Evolutionary conservation across 352 stramenopile genomes (phyloP), one percentile per base, ranked within the genome.

Genomic region (Phytophthora hybrid): DNA sequence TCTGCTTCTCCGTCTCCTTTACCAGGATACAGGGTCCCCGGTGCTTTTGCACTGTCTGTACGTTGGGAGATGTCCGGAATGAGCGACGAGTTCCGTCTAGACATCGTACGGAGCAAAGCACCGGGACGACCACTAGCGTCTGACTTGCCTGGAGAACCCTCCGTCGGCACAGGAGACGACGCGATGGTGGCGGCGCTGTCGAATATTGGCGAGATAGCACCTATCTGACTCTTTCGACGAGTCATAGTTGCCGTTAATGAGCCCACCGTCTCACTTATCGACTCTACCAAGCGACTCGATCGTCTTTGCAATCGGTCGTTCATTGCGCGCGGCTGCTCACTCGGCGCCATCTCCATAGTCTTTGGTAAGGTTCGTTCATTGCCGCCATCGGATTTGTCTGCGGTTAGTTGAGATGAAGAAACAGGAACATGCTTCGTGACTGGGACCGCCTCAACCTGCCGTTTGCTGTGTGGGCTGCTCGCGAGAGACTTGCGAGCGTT

Each of bases 401-500:
- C 47, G 18, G 2, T 46, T 16, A 23, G 58, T 41, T 10, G 34
- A 56, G 51, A 53, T 46, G 32, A 53, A 53, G 41, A 10, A 23
- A 71, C 19, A n/a, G 58, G 44, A 23, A 60, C 14, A 31, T 78
- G 34, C 9, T 26, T 44, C 7, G 72, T 67, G 10, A 71, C 63
- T 69, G 59, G 63, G 10, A 68, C 26, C 26, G 41, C 49, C 19
- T 73, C 63, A 47, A 13, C 19, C 14, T 21, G 23, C 46, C 52
- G 56, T 21, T n/a, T 19, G 16, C 26, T 26, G 14, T 63, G 66
- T n/a, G 32, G 13, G 8, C 62, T 59, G 21, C 11, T 53, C 49
- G 60, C 74, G 32, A 88, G 70, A 0, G 71, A 77, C 47, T 76
- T 80, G 3, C 80, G 80, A 13, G 19, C 82, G 0, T 71, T 70